Base-by-base conservation (phyloP, 2,329 filamentous ascomycete genomes). In the Diaporthe caulivora region DNA sequence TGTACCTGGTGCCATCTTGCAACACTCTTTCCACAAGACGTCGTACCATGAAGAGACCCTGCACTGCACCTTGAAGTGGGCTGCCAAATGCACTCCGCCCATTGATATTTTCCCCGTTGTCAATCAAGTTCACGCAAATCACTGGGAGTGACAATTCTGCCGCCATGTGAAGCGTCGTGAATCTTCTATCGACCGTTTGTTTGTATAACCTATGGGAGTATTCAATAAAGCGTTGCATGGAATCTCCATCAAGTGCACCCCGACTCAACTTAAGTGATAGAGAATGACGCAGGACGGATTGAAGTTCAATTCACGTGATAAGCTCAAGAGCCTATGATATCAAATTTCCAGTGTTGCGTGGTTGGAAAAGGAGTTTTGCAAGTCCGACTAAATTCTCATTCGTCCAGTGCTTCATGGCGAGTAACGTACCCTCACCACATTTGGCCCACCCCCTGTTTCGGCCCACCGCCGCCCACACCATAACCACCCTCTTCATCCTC, bases 131-230 rank as follows among this genome's bases (percentile, higher is more conserved):
- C 2, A 17, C 29, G 2, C 69, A 74, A 2, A 62, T 53, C 11
- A 34, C n/a, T 1, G 37, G 24, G 7, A 65, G 49, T 4, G 47
- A 67, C 21, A 72, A 7, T 18, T 49, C 26, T 29, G 47, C 58
- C 11, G 70, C 70, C 34, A 67, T 26, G 34, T 72, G 58, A 31
- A 72, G 44, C 9, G 70, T 24, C 11, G 70, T 67, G 15, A 72
- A 72, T 2, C 1, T 58, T 3, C 29, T 18, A 10, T 70, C 15
- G 5, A 34, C 2, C 7, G 60, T 0, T 1, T 9, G 8, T 26
- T 40, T n/a, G 2, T 26, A 17, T 37, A 47, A 40, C 7, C 21
- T 15, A 4, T 18, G 3, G 34, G 34, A 34, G 34, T 34, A 9
- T 34, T 34, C 5, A 34, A 34, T 34, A 24, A 34, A 21, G 31